A percentile compares a stretch with the other conserved stretches of the same genome.
phyloP scores from a whole-genome alignment of 2,329 filamentous ascomycete genomes.

The Fusarium begoniae region DNA sequence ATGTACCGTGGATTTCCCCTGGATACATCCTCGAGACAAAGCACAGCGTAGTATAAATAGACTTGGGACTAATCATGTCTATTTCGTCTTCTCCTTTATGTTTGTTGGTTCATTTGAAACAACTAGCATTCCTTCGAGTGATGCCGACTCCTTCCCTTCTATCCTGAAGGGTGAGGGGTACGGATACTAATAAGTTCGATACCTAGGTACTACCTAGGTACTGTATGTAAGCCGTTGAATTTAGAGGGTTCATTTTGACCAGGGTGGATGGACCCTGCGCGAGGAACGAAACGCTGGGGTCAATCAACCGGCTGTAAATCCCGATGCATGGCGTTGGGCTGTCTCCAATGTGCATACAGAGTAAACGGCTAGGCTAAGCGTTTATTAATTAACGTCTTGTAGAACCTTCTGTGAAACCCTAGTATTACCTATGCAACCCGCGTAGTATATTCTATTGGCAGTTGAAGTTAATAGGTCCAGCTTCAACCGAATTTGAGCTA shows the following conservation, averaged over 20 bases:
- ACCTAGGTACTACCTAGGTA: no score
- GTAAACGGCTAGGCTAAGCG: neutral
- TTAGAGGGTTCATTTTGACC: constrained; percentile 7
- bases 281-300: constrained; percentile 9
- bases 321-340: constrained; percentile 21
- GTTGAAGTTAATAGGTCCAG: neutral
- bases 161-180: neutral
- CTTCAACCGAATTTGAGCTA: neutral
- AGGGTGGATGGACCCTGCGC: constrained; percentile 30
- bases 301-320: constrained; percentile 28
- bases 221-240: constrained; percentile 1
- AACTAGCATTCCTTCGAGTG: neutral
- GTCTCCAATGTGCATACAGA: neutral
- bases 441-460: neutral
- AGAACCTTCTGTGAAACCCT: constrained; percentile 14
- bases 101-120: neutral
- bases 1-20: constrained; percentile 16
- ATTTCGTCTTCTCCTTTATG: neutral
- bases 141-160: neutral
- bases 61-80: neutral
- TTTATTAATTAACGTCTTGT: neutral
- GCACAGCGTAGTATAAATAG: neutral
- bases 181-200: neutral
- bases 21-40: constrained; percentile 6
- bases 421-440: constrained; percentile 2